These are phyloP conservation scores for Penicillium corylophilum DNA, from an alignment of 2,329 filamentous ascomycete genomes.

Conservation along the genomic window DNA sequence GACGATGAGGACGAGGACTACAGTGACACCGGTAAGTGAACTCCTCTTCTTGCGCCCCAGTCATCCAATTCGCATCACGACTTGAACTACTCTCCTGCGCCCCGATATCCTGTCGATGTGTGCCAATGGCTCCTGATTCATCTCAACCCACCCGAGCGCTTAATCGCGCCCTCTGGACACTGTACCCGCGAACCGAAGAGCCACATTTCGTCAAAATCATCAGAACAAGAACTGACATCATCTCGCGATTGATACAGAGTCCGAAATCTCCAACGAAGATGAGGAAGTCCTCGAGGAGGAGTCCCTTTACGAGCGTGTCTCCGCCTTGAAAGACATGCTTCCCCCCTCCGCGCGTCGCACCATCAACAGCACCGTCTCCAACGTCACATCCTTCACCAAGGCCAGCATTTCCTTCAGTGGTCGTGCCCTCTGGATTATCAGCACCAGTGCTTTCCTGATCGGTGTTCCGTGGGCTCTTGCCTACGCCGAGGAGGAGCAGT, in stretches of 20 bases:
- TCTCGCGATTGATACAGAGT: conserved; percentile 54
- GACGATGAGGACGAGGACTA: conserved; percentile 69
- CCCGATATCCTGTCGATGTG: background rate
- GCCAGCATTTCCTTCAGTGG: conserved; percentile 65
- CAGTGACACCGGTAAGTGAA: conserved; percentile 78
- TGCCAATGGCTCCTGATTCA: background rate
- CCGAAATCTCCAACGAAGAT: conserved; percentile 79
- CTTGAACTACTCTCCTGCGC: background rate
- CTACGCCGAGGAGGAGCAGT: conserved; percentile 93
- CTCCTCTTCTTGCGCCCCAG: conserved; percentile 1
- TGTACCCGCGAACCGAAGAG: background rate
- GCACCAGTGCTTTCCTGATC: conserved; percentile 82
- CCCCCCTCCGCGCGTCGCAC: conserved; percentile 69
- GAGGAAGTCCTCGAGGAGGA: conserved; percentile 61
- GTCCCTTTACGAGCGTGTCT: conserved; percentile 65
- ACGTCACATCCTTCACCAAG: conserved; percentile 45
- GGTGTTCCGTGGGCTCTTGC: conserved; percentile 92
- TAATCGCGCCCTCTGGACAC: background rate
- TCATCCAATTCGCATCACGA: conserved; percentile 7
- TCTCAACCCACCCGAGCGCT: background rate
- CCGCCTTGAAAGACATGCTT: conserved; percentile 72
- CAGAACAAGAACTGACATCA: conserved; percentile 4
- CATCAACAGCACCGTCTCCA: conserved; percentile 59
- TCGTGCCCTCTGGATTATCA: conserved; percentile 86
- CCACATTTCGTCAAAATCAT: conserved; percentile 4